Evolutionary conservation across 1,139 yeast species (phyloP), one percentile per base, ranked within the genome.

Genomic region (Suhomyces bolitotheri): DNA sequence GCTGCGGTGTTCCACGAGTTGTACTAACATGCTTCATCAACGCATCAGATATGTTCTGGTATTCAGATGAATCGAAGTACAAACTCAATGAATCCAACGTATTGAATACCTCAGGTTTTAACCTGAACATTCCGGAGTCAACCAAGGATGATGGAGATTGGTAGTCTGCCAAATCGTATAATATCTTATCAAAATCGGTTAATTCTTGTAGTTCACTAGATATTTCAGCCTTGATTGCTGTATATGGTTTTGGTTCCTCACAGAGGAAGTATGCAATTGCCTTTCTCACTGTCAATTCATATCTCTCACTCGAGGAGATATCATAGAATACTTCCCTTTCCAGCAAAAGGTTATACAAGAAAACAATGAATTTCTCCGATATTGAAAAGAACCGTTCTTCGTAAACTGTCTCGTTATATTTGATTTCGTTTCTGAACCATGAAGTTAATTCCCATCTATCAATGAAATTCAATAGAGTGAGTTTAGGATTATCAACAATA

Each of bases 391-490:
- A 69, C 39, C 80, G 70, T 22, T 82, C 87, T 34, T 79, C 82
- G 50, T 81, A 84, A 2, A 73, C 54, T 0, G 85, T 78, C 5
- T 54, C 42, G 1, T 60, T 52, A 26, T 56, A 55, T 12, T 60
- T 50, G 2, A 58, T 63, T 2, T 55, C 60, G 12, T 71, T 71
- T n/a, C 51, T 47, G 42, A 68, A 73, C 82, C 88, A 81, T 1
- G 61, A 62, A 13, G 64, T 47, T 20, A 84, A 51, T 43, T 77
- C 87, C 81, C 84, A 83, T 40, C 85, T 64, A 34, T 76, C 79
- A 30, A 81, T 57, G 36, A 81, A 64, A 36, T 78, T 76, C 30
- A 42, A 46, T 31, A 76, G 55, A 2, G 77, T 57, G 1, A 66
- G 57, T 17, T 64, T 64, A 7, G 78, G 73, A 20, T 62, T 63